Base-by-base conservation (phyloP, 1,284 basidiomycete species). In the Volvariella surrecta region DNA sequence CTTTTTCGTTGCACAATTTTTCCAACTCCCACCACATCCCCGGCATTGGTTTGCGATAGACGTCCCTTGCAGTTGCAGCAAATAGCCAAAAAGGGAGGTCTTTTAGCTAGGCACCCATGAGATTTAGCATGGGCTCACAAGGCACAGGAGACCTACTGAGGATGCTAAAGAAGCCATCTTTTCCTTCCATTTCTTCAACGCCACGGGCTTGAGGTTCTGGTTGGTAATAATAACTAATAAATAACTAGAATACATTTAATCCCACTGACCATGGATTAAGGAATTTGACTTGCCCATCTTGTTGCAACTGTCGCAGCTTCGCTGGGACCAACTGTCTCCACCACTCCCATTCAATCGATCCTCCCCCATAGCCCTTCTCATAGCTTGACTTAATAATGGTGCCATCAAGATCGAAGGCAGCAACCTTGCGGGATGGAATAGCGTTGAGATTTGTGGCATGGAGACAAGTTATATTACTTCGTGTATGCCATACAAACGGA, bases 381-480 rank as follows among this genome's bases (percentile, higher is more conserved):
- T 70, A 68, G 32, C 63, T 66, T 2, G 76, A 74, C 52, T 78
- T 76, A 57, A 96, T 91, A 43, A 95, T 54, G 0, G 90, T 94
- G 0, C 89, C 91, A 56, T 96, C 92, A 3, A 96, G 66, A 56
- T 95, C 91, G 53, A 92, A 90, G 4, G 83, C 74, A 3, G 90
- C 87, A 15, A 93, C 73, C 49, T 80, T 82, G 6, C 64, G 20
- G 1, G 61, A 63, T 8, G 64, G 59, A 11, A 60, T 56, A 0
- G 85, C 81, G 3, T 58, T 52, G 4, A 78, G 64, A 56, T 83
- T 73, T 28, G 71, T 53, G 8, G 73, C 86, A 51, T 85, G 72
- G 19, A 86, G 63, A 62, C 83, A 86, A 2, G 79, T 74, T 2
- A 66, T 61, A 11, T 66, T 62, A 1, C 81, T 81, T 9, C 82